Percentiles rank a stretch among this genome's conserved stretches.
Conservation (phyloP, 352 stramenopile genomes). For the Phytophthora boehmeriae region DNA sequence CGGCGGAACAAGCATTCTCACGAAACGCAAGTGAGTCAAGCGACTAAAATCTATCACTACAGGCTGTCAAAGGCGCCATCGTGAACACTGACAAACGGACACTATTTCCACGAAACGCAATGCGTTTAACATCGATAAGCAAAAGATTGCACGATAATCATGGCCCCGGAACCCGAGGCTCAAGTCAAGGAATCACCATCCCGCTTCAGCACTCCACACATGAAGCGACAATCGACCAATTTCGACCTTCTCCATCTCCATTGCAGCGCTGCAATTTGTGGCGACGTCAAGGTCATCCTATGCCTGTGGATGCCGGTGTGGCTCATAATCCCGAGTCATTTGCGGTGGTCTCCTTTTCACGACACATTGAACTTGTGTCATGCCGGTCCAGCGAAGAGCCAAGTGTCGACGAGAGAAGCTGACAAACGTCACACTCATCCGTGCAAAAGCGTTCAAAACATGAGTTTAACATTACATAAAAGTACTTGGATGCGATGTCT, state of each 20-base stretch:
- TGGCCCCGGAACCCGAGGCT: too few relatives aligned
- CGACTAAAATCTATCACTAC: not conserved
- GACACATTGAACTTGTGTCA: not conserved
- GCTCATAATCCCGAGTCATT: not conserved
- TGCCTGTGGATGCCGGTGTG: not conserved
- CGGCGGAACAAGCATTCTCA: not conserved
- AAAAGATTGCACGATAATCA: too few relatives aligned
- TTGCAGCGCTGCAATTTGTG: not conserved
- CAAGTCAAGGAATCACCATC: not conserved
- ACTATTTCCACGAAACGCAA: conserved; percentile 2
- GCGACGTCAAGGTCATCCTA: not conserved
- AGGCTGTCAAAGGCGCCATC: not conserved
- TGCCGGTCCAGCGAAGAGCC: not conserved
- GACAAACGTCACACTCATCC: not conserved
- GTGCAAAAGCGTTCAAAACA: not conserved
- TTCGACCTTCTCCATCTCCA: not conserved
- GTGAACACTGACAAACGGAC: not conserved
- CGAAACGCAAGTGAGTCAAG: conserved; percentile 1
- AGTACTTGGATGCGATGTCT: not conserved
- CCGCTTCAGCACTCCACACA: not conserved
- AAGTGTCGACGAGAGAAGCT: not conserved
- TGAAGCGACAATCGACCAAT: too few relatives aligned
- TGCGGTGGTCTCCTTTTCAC: not conserved
- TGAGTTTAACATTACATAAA: not conserved
- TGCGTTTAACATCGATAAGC: not conserved